Base-by-base conservation (phyloP, 1,284 basidiomycete genomes). In the Cutaneotrichosporon cutaneum region DNA sequence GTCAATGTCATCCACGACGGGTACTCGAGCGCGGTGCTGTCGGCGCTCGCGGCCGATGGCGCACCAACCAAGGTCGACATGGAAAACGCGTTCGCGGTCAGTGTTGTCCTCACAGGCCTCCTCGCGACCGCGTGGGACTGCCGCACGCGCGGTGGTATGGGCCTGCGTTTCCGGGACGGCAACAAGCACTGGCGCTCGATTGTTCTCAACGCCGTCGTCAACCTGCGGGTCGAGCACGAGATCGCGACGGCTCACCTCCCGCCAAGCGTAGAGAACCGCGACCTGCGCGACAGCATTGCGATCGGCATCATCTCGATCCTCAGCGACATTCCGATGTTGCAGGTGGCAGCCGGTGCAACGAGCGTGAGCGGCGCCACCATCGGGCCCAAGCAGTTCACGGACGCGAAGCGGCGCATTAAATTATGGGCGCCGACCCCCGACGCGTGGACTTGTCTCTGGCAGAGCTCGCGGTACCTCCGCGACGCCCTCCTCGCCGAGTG, bases 381-480 rank as follows among this genome's bases (percentile, higher is more conserved):
- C 52, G 70, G 72, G 0, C 67, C 70, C 2, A 62, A 68, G 22
- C 73, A 76, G 61, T 71, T 70, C 42, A 60, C 68, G 3, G 75
- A 77, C 60, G 69, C 69, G 13, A 67, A 66, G 53, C 67, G 72
- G 10, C 68, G 74, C 27, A 56, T 75, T 18, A 60, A 66, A 16
- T 56, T 76, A 3, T 77, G 75, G 75, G 67, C 61, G 32, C 71
- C 72, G 30, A 72, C 71, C 3, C 68, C 69, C 8, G 73, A 77
- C 60, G 71, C 75, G 11, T 76, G 73, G 70, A 75, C 71, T 9
- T 77, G 75, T 54, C 63, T 77, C 3, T 75, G 74, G 75, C 74
- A 76, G 60, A 72, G 64, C n/a, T 68, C 73, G 16, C 59, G 73
- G 35, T 77, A 72, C 59, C 68, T 77, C 6, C 72, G 72, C 30